Evolutionary conservation across 345 rosid genomes (phyloP), one percentile per base, ranked within the genome.

Genomic region (Eucalyptus caleyi): DNA sequence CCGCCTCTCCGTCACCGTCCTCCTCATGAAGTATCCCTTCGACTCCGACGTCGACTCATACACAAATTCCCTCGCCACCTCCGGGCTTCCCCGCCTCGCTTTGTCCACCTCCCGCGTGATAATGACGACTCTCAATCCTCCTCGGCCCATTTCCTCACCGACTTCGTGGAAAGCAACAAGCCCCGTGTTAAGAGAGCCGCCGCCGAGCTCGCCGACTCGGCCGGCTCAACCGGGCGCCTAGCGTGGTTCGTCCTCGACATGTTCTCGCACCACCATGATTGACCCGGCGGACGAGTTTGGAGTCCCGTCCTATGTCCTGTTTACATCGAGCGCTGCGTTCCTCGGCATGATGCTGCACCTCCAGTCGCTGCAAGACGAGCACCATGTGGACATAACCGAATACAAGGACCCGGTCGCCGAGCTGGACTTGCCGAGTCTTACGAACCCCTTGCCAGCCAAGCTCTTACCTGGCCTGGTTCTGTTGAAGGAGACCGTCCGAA

Each of bases 221-320:
- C 44, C 37, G 81, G 37, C 77, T 72, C 80, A 14, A 53, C 65
- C 12, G 40, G 62, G 62, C 87, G 62, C 16, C 32, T 93, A 16
- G 93, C 91, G 2, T 94, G 92, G 37, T 77, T 94, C 69, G 88
- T 93, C 27, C 21, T 91, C 26, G 95, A 92, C 88, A 18, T 93
- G 89, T 92, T 94, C 56, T 92, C n/a, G 93, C 89, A 32, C 89
- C 9, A 5, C 91, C 11, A 87, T 92, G 89, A 86, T 93, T 26
- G 95, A 94, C 85, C 87, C 92, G 11, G 95, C 92, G 4, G 89
- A 86, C n/a, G 93, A 92, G 86, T 24, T 93, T 34, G 91, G 91
- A 6, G 85, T 92, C 56, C 93, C 95, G 40, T 89, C 91, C 82
- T 93, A 93, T 82, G 13, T 93, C 21, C 86, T 90, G 93, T 92